Evolutionary conservation across 805 yeast species (phyloP).

Genomic region (Candida yuanshanica): DNA sequence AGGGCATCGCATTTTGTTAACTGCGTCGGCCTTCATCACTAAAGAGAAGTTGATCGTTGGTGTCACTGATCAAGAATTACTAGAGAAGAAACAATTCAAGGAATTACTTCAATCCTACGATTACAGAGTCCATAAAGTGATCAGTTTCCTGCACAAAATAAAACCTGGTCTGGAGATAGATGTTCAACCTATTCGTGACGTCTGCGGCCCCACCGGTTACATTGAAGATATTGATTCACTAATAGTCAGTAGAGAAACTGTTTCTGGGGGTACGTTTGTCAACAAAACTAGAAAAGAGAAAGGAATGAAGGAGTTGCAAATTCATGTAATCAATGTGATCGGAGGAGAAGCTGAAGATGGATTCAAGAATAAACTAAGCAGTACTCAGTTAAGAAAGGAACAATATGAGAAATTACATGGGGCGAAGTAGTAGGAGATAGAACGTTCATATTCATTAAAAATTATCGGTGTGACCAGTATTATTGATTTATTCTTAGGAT

Average conservation of each 20-base stretch:
- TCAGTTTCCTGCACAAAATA: constrained; percentile 41
- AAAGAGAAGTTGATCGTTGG: constrained; percentile 62
- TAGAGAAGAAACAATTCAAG: constrained; percentile 68
- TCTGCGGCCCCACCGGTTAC: constrained; percentile 91
- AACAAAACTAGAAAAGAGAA: constrained; percentile 58
- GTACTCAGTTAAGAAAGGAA: constrained; percentile 61
- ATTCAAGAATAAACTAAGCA: constrained; percentile 74
- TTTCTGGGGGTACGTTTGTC: constrained; percentile 65
- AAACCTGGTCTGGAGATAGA: constrained; percentile 44
- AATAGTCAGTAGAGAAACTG: constrained; percentile 76
- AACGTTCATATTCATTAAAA: too few relatives aligned
- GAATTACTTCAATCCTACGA: constrained; percentile 58
- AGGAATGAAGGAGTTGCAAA: constrained; percentile 44
- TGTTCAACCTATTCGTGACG: constrained; percentile 65
- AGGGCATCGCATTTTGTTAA: constrained; percentile 84
- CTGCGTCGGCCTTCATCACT: constrained; percentile 64
- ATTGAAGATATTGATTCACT: constrained; percentile 70
- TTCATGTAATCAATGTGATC: constrained; percentile 55
- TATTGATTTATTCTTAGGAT: too few relatives aligned
- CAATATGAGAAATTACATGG: neutral
- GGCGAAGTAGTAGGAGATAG: neutral
- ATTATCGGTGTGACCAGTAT: too few relatives aligned
- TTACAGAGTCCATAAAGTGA: constrained; percentile 41
- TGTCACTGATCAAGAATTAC: constrained; percentile 67
- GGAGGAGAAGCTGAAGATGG: constrained; percentile 54